Evolutionary conservation across 148 eudicot genomes (phyloP), one percentile per base, ranked within the genome.

Genomic region (Amaranthus palmeri): DNA sequence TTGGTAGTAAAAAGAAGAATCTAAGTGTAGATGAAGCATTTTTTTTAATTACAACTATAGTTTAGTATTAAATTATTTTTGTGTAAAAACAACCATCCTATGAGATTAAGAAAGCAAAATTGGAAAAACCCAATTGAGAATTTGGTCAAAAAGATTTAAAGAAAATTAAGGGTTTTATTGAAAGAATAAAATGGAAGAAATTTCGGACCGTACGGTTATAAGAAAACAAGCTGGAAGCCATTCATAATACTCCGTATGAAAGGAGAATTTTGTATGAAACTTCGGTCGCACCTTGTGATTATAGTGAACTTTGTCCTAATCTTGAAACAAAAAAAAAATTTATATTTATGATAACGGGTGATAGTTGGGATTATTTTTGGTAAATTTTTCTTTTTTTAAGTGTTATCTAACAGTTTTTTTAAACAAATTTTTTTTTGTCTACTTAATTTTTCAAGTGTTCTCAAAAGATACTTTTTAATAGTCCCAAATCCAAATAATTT

Each of bases 281-380:
- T 47, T 73, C 36, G 36, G 81, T 62, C 59, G 48, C 55, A 69
- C 46, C 42, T 43, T 66, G 36, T 15, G 51, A 40, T 10, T 8
- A 7, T 17, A 50, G 74, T 74, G 78, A 79, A n/a, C 51, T 36
- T 78, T 51, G 69, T 78, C 76, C 45, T 67, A 46, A 61, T 57
- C 42, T 52, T 18, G 36, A 15, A 41, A 18, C 15, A 3, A 61
- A 10, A 18, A 10, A 47, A 54, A 12, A 17, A 48, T 43, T 41
- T 76, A 36, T n/a, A n/a, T n/a, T n/a, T n/a, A n/a, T n/a, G n/a
- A n/a, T n/a, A n/a, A n/a, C n/a, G n/a, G n/a, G n/a, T n/a, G n/a
- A n/a, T n/a, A n/a, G n/a, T n/a, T n/a, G n/a, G n/a, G n/a, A n/a
- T n/a, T n/a, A n/a, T n/a, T n/a, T n/a, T n/a, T n/a, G n/a, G n/a